These are phyloP conservation scores for Schizonepeta tenuifolia DNA, from an alignment of 257 asterid genomes.

Conservation along the genomic window DNA sequence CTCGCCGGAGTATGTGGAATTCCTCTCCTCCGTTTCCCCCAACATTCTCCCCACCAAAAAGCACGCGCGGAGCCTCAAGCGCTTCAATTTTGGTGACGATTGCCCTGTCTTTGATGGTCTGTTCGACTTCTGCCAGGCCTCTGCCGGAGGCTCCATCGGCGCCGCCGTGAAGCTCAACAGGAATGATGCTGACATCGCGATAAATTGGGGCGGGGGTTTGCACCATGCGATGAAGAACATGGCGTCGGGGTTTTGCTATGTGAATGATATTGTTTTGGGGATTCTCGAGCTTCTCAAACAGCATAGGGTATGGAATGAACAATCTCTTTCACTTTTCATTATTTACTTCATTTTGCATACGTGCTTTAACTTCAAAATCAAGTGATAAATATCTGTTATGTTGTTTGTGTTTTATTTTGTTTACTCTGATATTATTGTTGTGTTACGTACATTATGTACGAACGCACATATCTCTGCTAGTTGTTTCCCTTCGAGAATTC, in stretches of 20 bases:
- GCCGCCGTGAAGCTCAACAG: conserved; percentile 80
- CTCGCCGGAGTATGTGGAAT: conserved; percentile 69
- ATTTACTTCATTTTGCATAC: neutral
- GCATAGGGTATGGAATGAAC: conserved; percentile 49
- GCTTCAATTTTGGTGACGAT: conserved; percentile 72
- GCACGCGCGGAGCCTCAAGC: conserved; percentile 53
- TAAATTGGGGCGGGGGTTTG: conserved; percentile 94
- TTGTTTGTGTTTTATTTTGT: neutral
- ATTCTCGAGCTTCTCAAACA: conserved; percentile 76
- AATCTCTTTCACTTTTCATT: neutral
- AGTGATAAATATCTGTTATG: neutral
- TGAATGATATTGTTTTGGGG: conserved; percentile 84
- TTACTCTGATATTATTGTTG: too few relatives aligned
- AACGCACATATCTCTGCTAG: too few relatives aligned
- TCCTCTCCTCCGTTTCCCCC: conserved; percentile 62
- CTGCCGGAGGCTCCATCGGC: conserved; percentile 85
- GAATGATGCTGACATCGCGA: conserved; percentile 77
- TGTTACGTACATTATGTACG: too few relatives aligned
- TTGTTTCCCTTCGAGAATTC: neutral
- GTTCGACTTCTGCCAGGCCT: conserved; percentile 71
- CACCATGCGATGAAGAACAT: conserved; percentile 87
- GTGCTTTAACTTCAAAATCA: conserved; percentile 4
- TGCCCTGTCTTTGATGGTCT: conserved; percentile 77
- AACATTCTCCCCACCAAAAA: conserved; percentile 54
- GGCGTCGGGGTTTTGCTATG: conserved; percentile 84